phyloP scores from a whole-genome alignment of 352 stramenopile genomes.

The Halophytophthora batemanensis region DNA sequence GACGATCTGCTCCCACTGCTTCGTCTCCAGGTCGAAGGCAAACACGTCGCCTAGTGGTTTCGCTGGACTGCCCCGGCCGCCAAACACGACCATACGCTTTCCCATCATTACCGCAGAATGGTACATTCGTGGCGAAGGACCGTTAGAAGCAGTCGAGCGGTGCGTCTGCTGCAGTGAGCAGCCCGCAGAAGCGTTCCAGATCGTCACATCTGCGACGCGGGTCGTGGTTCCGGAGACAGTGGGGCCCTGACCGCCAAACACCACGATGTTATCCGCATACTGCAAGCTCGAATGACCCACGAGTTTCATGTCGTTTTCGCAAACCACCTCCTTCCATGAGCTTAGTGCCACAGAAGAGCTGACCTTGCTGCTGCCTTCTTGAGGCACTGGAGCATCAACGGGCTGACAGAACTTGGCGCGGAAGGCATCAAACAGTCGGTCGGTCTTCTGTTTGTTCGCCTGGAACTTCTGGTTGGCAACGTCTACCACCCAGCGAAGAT shows the following conservation, averaged over 20 bases:
- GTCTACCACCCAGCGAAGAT: conserved; percentile 72
- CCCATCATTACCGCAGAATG: conserved; percentile 58
- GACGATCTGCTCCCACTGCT: conserved; percentile 37
- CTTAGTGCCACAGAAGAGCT: conserved; percentile 17
- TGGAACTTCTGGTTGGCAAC: conserved; percentile 86
- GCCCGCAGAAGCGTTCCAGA: conserved; percentile 22
- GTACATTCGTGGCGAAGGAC: conserved; percentile 64
- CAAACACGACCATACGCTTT: conserved; percentile 75
- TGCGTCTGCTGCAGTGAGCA: conserved; percentile 30
- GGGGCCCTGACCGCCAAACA: conserved; percentile 71
- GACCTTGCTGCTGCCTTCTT: background rate
- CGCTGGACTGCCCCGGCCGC: conserved; percentile 63
- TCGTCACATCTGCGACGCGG: conserved; percentile 49
- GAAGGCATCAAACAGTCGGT: conserved; percentile 66
- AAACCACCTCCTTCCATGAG: conserved; percentile 18
- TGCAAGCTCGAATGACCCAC: conserved; percentile 62
- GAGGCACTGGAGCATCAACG: too few relatives aligned
- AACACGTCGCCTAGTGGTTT: conserved; percentile 71
- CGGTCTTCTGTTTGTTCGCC: conserved; percentile 70
- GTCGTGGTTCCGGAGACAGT: conserved; percentile 55
- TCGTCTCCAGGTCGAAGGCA: conserved; percentile 44
- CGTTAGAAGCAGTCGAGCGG: conserved; percentile 10
- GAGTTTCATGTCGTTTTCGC: conserved; percentile 39
- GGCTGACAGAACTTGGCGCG: conserved; percentile 36
- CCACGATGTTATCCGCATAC: conserved; percentile 38